These are phyloP conservation scores for Neofusicoccum laricinum DNA, from an alignment of 2,329 filamentous ascomycete genomes.

Conservation along the genomic window DNA sequence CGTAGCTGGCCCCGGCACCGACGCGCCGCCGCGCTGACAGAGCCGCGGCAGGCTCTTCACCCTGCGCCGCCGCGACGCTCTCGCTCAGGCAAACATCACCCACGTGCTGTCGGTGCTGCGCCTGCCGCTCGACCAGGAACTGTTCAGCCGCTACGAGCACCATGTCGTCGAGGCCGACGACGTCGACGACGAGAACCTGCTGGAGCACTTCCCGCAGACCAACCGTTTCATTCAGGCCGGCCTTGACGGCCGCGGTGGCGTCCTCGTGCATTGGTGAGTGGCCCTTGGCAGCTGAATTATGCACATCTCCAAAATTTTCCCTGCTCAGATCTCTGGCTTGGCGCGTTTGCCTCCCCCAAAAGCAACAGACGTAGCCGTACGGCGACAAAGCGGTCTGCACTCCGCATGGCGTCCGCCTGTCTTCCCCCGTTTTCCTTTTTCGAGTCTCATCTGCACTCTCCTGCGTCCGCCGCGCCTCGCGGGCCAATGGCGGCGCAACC, in stretches of 20 bases:
- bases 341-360: constrained; percentile 11
- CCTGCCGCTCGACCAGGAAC: constrained; percentile 55
- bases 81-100: constrained; percentile 74
- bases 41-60: constrained; percentile 66
- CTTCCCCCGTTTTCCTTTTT: background rate
- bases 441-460: background rate
- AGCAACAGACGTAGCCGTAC: background rate
- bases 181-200: constrained; percentile 80
- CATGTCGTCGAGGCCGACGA: constrained; percentile 84
- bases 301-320: constrained; percentile 10
- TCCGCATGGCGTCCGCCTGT: background rate
- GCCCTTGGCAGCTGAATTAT: constrained; percentile 12
- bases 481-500: background rate
- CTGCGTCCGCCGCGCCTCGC: background rate
- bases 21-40: constrained; percentile 24
- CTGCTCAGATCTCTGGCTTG: constrained; percentile 15
- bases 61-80: constrained; percentile 66
- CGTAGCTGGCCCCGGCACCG: constrained; percentile 27
- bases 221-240: constrained; percentile 82
- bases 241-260: constrained; percentile 59
- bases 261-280: constrained; percentile 70
- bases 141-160: constrained; percentile 65
- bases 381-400: constrained; percentile 1
- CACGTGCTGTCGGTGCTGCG: constrained; percentile 84
- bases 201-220: constrained; percentile 74